Evolutionary conservation across 2,329 filamentous ascomycete species (phyloP).

Genomic region (Trichoderma oligosporum): DNA sequence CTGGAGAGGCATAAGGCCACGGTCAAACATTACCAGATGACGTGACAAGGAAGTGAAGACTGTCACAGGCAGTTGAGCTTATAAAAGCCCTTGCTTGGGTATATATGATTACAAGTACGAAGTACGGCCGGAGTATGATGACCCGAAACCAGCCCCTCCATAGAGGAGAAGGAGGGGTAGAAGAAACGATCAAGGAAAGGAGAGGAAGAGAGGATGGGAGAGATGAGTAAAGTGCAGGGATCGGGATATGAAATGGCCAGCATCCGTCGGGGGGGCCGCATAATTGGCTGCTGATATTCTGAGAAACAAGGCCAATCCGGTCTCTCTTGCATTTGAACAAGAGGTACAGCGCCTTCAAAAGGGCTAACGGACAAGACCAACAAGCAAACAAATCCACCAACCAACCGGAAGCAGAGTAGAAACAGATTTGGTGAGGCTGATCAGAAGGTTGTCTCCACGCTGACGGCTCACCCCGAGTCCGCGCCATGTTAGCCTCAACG

Average conservation of each 20-base stretch:
- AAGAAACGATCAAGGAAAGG: background rate
- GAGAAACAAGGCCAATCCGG: background rate
- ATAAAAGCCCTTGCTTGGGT: background rate
- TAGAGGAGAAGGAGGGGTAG: background rate
- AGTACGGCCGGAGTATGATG: no score
- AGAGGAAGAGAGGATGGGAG: background rate
- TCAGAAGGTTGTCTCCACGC: background rate
- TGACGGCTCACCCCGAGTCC: conserved; percentile 16
- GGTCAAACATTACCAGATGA: conserved; percentile 36
- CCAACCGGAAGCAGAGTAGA: conserved; percentile 3
- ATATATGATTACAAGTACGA: background rate
- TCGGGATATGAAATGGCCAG: background rate
- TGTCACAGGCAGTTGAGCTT: background rate
- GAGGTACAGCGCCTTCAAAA: background rate
- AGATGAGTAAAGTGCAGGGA: background rate
- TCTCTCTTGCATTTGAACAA: background rate
- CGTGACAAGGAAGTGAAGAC: conserved; percentile 24
- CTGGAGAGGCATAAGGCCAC: conserved; percentile 40
- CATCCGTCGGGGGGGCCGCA: background rate
- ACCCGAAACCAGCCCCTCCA: background rate
- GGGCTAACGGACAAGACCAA: background rate
- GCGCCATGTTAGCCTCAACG: conserved; percentile 13
- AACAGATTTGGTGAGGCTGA: conserved; percentile 6
- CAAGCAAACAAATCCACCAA: background rate
- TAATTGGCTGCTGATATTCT: background rate